Conservation (phyloP, 306 rosid genomes). For the Glycine latifolia region DNA sequence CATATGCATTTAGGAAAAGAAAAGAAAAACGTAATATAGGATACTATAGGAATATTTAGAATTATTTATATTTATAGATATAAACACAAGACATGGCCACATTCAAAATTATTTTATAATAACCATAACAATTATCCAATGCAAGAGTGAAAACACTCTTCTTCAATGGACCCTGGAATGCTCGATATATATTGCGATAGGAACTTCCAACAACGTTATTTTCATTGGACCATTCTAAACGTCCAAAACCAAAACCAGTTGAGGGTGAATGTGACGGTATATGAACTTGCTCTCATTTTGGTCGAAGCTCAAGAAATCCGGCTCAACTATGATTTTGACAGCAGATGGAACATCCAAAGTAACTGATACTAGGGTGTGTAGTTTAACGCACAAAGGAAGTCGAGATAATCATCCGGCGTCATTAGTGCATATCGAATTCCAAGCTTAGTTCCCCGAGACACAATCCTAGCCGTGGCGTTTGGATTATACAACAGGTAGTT, state of each 20-base stretch:
- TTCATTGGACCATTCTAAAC: conserved; percentile 78
- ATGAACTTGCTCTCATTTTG: conserved; percentile 68
- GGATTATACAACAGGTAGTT: no score
- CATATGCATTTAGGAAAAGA: no score
- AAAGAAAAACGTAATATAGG: background rate
- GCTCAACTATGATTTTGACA: conserved; percentile 64
- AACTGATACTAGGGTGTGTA: no score
- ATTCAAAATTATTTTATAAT: background rate
- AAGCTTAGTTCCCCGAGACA: no score
- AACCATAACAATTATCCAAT: background rate
- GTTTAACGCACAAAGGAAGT: no score
- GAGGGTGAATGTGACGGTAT: conserved; percentile 55
- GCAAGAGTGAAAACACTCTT: background rate
- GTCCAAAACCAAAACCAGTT: conserved; percentile 56
- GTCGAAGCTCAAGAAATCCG: conserved; percentile 59
- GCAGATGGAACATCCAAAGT: conserved; percentile 29
- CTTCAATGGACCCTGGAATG: background rate
- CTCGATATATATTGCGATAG: conserved; percentile 41
- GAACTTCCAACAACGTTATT: conserved; percentile 66
- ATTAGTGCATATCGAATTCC: no score
- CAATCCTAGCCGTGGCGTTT: no score
- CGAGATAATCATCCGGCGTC: no score
- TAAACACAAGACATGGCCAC: background rate
- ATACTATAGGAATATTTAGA: background rate
- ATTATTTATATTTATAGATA: no score